phyloP scores from a whole-genome alignment of 2,329 filamentous ascomycete genomes.

The Fusarium sp. region DNA sequence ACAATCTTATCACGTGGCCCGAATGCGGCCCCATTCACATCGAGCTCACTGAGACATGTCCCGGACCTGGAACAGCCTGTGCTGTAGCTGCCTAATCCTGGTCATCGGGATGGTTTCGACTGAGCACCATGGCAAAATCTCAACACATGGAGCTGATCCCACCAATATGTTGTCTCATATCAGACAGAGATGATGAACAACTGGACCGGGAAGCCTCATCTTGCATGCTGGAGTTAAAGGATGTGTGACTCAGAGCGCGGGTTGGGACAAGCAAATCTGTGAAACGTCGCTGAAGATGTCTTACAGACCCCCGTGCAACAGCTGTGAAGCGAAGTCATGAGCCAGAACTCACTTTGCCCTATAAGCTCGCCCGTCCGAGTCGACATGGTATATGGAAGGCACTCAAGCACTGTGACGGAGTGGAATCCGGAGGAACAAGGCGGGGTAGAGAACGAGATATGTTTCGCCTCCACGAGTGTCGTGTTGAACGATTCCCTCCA shows the following conservation, averaged over 20 bases:
- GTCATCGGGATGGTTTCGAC: conserved; percentile 22
- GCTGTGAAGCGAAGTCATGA: conserved; percentile 40
- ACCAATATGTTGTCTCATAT: not conserved
- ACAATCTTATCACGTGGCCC: conserved; percentile 5
- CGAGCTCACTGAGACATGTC: conserved; percentile 25
- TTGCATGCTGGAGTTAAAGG: conserved; percentile 2
- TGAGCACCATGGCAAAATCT: conserved; percentile 13
- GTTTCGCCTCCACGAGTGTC: conserved; percentile 28
- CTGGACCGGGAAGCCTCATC: conserved; percentile 4
- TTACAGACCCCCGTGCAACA: conserved; percentile 33
- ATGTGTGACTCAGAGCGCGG: conserved; percentile 20
- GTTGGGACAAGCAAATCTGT: conserved; percentile 22
- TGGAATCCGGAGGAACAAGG: conserved; percentile 17
- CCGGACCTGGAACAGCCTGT: conserved; percentile 13
- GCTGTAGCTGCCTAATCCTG: conserved; percentile 8
- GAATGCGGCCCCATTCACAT: not conserved
- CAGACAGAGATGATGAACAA: not conserved
- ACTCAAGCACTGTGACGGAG: not conserved
- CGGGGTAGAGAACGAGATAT: conserved; percentile 25
- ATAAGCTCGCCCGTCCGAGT: conserved; percentile 10
- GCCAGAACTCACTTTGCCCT: conserved; percentile 15
- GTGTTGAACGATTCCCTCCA: conserved; percentile 28
- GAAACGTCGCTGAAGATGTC: conserved; percentile 33
- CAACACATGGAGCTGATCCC: conserved; percentile 9
- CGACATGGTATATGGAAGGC: not conserved